phyloP scores from a whole-genome alignment of 305 asterid species.

The Stenogyne calaminthoides region DNA sequence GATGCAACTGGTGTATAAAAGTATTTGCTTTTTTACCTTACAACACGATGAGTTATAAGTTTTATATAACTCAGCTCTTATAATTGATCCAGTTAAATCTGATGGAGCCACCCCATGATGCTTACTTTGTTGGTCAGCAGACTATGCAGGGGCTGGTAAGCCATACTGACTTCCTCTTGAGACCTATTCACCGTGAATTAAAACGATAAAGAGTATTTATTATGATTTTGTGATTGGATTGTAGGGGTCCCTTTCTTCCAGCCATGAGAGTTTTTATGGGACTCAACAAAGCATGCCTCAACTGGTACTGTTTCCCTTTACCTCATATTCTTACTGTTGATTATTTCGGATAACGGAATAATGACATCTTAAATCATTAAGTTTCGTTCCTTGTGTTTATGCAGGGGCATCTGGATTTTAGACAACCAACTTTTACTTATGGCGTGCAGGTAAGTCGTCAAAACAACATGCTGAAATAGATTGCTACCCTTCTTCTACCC shows the following conservation, averaged over 20 bases:
- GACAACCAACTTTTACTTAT: conserved; percentile 70
- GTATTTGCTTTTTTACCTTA: no score
- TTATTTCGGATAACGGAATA: neutral
- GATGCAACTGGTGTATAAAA: no score
- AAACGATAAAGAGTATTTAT: conserved; percentile 9
- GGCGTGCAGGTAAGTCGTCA: conserved; percentile 63
- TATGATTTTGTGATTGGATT: conserved; percentile 31
- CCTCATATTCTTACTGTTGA: neutral
- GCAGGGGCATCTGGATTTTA: conserved; percentile 86
- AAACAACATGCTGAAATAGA: conserved; percentile 5
- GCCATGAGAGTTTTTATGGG: conserved; percentile 71
- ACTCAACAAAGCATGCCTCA: conserved; percentile 70
- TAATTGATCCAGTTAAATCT: conserved; percentile 74
- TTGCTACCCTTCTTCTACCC: neutral
- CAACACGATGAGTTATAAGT: no score
- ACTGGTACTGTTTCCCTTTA: conserved; percentile 51
- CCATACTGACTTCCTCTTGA: conserved; percentile 15
- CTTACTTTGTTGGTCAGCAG: conserved; percentile 74
- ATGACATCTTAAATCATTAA: neutral
- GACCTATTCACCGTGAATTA: neutral
- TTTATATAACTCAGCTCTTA: neutral
- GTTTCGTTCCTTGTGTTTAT: conserved; percentile 17
- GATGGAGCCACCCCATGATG: conserved; percentile 95
- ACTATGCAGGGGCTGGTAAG: conserved; percentile 84
- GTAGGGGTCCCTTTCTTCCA: conserved; percentile 70